Evolutionary conservation across 139 green algal species (phyloP), one percentile per base, ranked within the genome.

Genomic region (Picochlorum sp.): DNA sequence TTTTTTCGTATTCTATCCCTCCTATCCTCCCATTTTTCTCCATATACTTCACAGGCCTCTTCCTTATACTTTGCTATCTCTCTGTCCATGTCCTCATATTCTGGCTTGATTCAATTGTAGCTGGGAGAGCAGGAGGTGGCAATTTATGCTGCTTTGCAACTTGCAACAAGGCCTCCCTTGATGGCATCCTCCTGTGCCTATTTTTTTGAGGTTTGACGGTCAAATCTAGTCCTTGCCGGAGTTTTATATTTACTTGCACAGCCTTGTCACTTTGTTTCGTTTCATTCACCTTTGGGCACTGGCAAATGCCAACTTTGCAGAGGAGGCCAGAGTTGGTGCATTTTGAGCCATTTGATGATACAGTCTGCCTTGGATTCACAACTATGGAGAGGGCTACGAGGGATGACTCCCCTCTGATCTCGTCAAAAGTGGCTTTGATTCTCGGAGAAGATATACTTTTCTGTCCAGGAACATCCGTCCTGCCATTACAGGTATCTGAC

Each of bases 181-280:
- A 92, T 1, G 88, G 88, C 57, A 88, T 86, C n/a, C 88, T 81
- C 20, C 72, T 73, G 68, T 84, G 79, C 28, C 47, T 49, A 16
- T 49, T 52, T 21, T 61, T 21, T 14, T 58, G 37, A 18, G 26
- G 24, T 7, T 52, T 61, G 49, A 78, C 66, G 8, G 50, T 61
- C 13, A 78, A 49, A 55, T 45, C 34, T 7, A 66, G 14, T n/a
- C 61, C 61, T 11, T 41, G 34, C 8, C 15, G 13, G 24, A 66
- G 20, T 30, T 26, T 58, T 23, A 65, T 13, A 6, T 5, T 23
- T 21, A 66, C 34, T 26, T 66, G 37, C 23, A 66, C 61, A 45
- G 6, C 24, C 16, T 26, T 21, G 5, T 26, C 7, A 54, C 47
- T 20, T 9, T 54, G 0, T 20, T 54, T 54, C 13, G 18, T 54